These are phyloP conservation scores for Cercis canadensis DNA, from an alignment of 306 rosid genomes.

Conservation along the genomic window DNA sequence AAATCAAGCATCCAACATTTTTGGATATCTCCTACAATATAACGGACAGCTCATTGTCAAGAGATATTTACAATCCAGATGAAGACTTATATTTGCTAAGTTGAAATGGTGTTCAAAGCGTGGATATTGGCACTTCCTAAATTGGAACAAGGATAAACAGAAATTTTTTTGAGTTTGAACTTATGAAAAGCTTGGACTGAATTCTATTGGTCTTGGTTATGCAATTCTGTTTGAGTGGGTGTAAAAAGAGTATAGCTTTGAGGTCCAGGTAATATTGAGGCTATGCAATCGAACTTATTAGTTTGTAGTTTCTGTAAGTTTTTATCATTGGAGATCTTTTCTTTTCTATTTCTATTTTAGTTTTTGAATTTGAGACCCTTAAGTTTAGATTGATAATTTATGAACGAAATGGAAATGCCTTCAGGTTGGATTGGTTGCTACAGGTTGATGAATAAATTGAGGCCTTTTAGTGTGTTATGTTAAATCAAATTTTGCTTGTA, in stretches of 20 bases:
- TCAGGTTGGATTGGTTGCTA: neutral
- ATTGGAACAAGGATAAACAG: neutral
- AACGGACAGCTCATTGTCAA: neutral
- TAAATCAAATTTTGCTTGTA: neutral
- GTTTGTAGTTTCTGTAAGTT: neutral
- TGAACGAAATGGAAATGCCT: constrained; percentile 13
- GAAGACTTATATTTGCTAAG: neutral
- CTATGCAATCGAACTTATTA: no score
- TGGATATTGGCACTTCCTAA: neutral
- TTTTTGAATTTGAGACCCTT: neutral
- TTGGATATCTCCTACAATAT: neutral
- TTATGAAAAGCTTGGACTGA: neutral
- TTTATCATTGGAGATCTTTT: constrained; percentile 8
- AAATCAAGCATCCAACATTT: neutral
- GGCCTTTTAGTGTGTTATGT: neutral
- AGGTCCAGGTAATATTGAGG: no score
- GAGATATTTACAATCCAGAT: neutral
- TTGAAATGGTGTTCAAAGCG: no score
- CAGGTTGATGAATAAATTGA: neutral
- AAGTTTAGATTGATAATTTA: constrained; percentile 7
- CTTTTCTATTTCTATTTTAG: neutral
- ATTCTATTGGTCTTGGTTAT: neutral
- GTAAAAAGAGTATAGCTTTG: no score
- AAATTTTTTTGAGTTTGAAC: neutral
- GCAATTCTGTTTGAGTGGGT: constrained; percentile 1